Percentiles rank a stretch among this genome's conserved stretches.
These are phyloP conservation scores for Sclerotinia spermophila DNA, from an alignment of 2,329 filamentous ascomycete genomes.

Conservation along the genomic window DNA sequence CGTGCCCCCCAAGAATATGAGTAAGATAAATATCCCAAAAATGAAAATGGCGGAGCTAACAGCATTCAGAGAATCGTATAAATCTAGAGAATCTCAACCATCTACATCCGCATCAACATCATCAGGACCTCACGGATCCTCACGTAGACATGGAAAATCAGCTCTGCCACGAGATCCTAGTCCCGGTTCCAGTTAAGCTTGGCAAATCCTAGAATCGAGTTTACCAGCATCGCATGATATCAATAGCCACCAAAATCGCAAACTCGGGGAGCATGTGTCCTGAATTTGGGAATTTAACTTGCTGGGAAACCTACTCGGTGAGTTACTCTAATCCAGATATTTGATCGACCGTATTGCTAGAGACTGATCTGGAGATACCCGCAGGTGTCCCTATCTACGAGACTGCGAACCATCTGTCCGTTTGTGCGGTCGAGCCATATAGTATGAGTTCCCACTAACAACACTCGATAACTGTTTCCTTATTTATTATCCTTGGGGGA, in stretches of 20 bases:
- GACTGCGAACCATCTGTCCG: too few species aligned
- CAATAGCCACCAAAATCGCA: too few species aligned
- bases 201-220: too few species aligned
- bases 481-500: background rate
- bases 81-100: background rate
- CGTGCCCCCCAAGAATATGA: too few species aligned
- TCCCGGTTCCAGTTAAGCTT: background rate
- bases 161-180: background rate
- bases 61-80: background rate
- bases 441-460: background rate
- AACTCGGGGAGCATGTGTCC: too few species aligned
- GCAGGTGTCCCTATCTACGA: too few species aligned
- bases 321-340: too few species aligned
- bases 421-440: background rate
- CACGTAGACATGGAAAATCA: background rate
- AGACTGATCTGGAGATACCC: too few species aligned
- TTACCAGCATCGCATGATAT: too few species aligned
- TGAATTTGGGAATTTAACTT: too few species aligned
- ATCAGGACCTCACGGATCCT: background rate
- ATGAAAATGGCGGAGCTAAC: background rate
- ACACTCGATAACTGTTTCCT: background rate
- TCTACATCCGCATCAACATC: background rate
- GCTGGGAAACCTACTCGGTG: too few species aligned
- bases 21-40: background rate
- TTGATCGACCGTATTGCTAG: too few species aligned